Base-by-base conservation (phyloP, 1,139 yeast genomes). In the Entelexis sorbosivorans region DNA sequence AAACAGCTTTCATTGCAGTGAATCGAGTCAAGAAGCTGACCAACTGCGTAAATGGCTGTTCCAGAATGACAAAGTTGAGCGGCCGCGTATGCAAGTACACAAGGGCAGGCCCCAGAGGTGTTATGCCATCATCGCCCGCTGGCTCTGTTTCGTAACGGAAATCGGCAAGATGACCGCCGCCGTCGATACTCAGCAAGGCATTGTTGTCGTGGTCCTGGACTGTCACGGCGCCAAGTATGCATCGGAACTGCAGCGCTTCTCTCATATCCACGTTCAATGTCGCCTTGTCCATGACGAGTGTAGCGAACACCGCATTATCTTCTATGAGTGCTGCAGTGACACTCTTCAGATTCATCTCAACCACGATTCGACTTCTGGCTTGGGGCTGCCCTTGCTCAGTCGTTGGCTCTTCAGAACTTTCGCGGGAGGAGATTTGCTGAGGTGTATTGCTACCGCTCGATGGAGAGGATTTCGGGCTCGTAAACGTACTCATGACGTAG, bases 401-500 rank as follows among this genome's bases (percentile, higher is more conserved):
- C 2, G 5, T 14, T 3, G 32, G 28, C 35, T 32, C 36, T 16
- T 32, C 46, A 11, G 8, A 14, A 9, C 20, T 38, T 11, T 11
- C 31, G 9, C 17, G 16, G 8, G 24, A 28, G 4, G 31, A 16
- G 2, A 16, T 16, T 1, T 47, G 40, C 3, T 13, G 31, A 3
- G 49, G 44, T 4, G 44, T 38, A 6, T 5, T 4, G 6, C 11
- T n/a, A 1, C 43, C 44, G 24, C 32, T 24, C n/a, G 47, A 11
- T 1, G 38, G 8, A 5, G 35, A 24, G 4, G 33, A 26, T 17
- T 34, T n/a, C 10, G 47, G 47, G 57, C 78, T 73, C 1, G 96
- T 83, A 63, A 91, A 91, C 0, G 97, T 91, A 46, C 89, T 85
- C 62, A 89, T 72, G 3, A 83, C 72, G 64, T 82, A 93, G 65